phyloP scores from a whole-genome alignment of 768 basidiomycete genomes.

The Cubamyces sp. region DNA sequence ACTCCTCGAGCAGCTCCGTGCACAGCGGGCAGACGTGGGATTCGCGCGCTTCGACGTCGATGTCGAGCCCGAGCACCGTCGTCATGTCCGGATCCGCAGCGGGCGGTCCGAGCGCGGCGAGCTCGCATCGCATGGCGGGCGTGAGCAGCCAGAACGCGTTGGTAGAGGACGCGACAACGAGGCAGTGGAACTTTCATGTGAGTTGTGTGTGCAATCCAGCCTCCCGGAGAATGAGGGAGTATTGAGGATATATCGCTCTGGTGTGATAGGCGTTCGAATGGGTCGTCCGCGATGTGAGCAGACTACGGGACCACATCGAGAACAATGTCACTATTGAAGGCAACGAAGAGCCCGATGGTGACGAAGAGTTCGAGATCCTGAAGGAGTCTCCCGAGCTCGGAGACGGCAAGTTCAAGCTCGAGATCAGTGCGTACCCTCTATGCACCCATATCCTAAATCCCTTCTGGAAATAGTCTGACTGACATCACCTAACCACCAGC shows the following conservation, averaged over 20 bases:
- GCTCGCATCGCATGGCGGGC: conserved; percentile 20
- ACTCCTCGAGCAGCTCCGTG: conserved; percentile 30
- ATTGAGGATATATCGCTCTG: not conserved
- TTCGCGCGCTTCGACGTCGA: conserved; percentile 30
- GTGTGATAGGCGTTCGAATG: conserved; percentile 71
- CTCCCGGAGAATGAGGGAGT: no score
- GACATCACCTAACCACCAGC: conserved; percentile 9
- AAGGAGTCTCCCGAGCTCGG: conserved; percentile 69
- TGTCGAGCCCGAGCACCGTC: conserved; percentile 30
- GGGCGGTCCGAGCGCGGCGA: conserved; percentile 15
- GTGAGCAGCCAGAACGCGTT: conserved; percentile 17
- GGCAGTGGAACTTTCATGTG: conserved; percentile 71
- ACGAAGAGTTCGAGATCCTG: conserved; percentile 60
- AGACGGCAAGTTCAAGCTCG: conserved; percentile 72
- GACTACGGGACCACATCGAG: conserved; percentile 62
- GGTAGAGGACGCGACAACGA: conserved; percentile 50
- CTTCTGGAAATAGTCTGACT: no score
- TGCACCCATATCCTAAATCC: no score
- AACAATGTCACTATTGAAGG: conserved; percentile 13
- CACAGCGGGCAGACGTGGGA: conserved; percentile 34
- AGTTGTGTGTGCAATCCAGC: no score
- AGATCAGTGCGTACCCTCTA: conserved; percentile 53
- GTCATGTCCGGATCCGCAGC: conserved; percentile 18
- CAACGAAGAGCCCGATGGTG: conserved; percentile 32
- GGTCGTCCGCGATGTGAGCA: conserved; percentile 60